Evolutionary conservation across 805 yeast species (phyloP), one percentile per base, ranked within the genome.

Genomic region (Wickerhamiella vanderwaltii): DNA sequence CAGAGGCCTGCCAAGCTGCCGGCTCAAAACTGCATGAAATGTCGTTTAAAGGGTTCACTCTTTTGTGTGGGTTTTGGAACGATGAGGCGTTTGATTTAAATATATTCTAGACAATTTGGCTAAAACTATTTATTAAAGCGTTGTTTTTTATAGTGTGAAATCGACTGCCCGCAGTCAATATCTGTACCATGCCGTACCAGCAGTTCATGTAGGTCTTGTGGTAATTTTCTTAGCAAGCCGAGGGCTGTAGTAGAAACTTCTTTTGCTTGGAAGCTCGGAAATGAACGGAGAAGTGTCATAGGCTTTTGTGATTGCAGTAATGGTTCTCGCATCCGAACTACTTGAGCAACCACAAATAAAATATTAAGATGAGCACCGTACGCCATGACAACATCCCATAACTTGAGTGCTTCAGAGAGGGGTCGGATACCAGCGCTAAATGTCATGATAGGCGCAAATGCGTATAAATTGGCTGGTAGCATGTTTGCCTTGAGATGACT

Each of bases 351-450:
- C 2, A 86, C 74, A 50, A 85, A 80, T 29, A 87, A 64, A 22
- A 87, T 71, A 60, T 87, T 86, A 77, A 85, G 70, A 54, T 87
- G 95, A 15, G 81, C 74, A 0, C 96, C 96, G 53, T 83, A 86
- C 3, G 95, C 94, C 59, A 86, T 80, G 51, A 85, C 61, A 49
- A 86, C 81, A 57, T 86, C 96, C 96, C 96, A 86, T 13, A 86
- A 65, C 44, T 75, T 72, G 29, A 86, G 60, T 1, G 82, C 81
- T 48, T 86, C 84, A 24, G 65, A 62, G 34, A 87, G 63, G 0
- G 95, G 87, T 7, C 93, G 94, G 5, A 93, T 84, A 52, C 94
- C 83, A 2, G 95, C 88, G 43, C 87, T 76, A 35, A 87, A 63
- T 0, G 96, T 86, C 48, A 87, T 61, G 1, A 85, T 81, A 35